phyloP scores from a whole-genome alignment of 257 asterid genomes.

The Rehmannia glutinosa region DNA sequence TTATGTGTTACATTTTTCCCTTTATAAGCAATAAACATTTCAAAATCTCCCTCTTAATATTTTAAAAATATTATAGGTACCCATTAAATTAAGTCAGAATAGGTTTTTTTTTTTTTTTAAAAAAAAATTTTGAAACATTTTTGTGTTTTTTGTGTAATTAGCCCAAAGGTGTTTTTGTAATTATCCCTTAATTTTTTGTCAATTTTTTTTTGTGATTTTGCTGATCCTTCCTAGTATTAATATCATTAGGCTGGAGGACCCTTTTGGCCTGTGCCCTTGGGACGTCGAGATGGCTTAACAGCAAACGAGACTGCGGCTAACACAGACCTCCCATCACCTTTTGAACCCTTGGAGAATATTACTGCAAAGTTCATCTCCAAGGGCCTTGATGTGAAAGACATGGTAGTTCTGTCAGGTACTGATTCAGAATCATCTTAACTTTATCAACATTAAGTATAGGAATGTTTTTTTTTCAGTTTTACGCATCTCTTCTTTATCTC shows the following conservation, averaged over 20 bases:
- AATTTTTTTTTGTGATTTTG: neutral
- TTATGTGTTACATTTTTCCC: neutral
- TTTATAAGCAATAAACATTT: neutral
- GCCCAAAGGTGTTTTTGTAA: neutral
- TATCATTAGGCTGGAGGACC: slow-evolving; percentile 56
- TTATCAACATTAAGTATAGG: too few relatives aligned
- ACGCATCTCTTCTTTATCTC: neutral
- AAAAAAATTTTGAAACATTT: too few relatives aligned
- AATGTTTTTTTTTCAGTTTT: neutral
- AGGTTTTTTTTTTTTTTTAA: too few relatives aligned
- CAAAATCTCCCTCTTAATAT: too few relatives aligned
- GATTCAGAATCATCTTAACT: neutral
- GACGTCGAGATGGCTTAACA: slow-evolving; percentile 72
- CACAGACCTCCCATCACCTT: slow-evolving; percentile 60
- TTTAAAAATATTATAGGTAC: too few relatives aligned
- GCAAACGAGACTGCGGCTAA: slow-evolving; percentile 58
- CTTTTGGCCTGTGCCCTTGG: slow-evolving; percentile 50
- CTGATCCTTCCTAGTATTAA: neutral
- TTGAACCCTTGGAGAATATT: slow-evolving; percentile 52
- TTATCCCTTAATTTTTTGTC: too few relatives aligned
- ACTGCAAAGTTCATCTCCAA: slow-evolving; percentile 54
- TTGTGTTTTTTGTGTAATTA: too few relatives aligned
- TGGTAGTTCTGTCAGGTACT: slow-evolving; percentile 70
- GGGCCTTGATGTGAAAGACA: slow-evolving; percentile 64
- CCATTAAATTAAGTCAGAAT: too few relatives aligned